Percentiles rank a stretch among this genome's conserved stretches.
Conservation (phyloP, 306 rosid genomes). For the Hylodesmum podocarpum region DNA sequence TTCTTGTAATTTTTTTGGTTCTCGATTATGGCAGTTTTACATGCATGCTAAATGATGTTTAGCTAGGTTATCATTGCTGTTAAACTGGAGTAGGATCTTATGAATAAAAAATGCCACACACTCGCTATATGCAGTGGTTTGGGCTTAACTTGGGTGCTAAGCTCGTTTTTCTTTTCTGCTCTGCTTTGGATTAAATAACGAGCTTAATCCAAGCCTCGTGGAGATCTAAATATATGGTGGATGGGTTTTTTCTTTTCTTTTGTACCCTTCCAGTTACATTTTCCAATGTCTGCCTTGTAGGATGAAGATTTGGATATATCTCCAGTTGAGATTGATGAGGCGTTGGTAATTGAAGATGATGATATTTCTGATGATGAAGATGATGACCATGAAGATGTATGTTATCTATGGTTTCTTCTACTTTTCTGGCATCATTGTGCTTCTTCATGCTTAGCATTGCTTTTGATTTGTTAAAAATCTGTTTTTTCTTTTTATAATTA, state of each 20-base stretch:
- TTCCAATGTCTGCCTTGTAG: constrained; percentile 37
- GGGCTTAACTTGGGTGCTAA: neutral
- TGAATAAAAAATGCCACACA: neutral
- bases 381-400: constrained; percentile 94
- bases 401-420: constrained; percentile 27
- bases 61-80: constrained; percentile 4
- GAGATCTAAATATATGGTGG: neutral
- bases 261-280: neutral
- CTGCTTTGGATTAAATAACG: neutral
- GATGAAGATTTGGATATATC: constrained; percentile 92
- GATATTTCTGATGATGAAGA: constrained; percentile 97
- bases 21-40: neutral
- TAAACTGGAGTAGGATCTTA: neutral
- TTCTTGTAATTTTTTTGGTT: neutral
- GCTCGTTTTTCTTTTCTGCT: neutral
- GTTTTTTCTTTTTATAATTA: neutral
- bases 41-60: neutral
- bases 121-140: neutral
- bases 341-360: constrained; percentile 93
- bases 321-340: constrained; percentile 91
- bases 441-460: neutral
- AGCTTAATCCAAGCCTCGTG: neutral
- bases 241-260: neutral
- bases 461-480: constrained; percentile 15
- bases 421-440: neutral